Evolutionary conservation across 2,329 filamentous ascomycete genomes (phyloP).

Genomic region (Fusarium sulawesiense): DNA sequence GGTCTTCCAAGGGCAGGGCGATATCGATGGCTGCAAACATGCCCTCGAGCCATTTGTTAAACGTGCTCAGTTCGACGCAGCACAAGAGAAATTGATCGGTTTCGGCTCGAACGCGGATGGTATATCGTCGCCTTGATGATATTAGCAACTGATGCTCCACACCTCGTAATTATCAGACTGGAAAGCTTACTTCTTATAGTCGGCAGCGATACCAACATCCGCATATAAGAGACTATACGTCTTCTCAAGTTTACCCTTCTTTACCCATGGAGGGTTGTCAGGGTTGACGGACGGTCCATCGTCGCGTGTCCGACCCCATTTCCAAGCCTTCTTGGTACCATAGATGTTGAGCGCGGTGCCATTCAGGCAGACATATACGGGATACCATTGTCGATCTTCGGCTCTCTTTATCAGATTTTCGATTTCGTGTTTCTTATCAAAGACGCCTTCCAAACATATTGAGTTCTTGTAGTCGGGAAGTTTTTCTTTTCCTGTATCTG

Average conservation of each 20-base stretch:
- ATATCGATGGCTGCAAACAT: constrained; percentile 81
- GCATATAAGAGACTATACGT: constrained; percentile 80
- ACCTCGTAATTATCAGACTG: background rate
- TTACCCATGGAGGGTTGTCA: constrained; percentile 64
- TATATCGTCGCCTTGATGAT: constrained; percentile 65
- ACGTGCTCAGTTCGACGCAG: constrained; percentile 71
- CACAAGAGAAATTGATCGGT: constrained; percentile 79
- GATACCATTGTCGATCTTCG: constrained; percentile 71
- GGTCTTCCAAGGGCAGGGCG: constrained; percentile 76
- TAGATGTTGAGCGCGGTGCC: constrained; percentile 77
- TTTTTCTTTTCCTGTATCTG: constrained; percentile 52
- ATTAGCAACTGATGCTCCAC: constrained; percentile 11
- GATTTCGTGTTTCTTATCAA: constrained; percentile 74
- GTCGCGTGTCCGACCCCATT: constrained; percentile 60
- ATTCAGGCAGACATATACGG: constrained; percentile 71
- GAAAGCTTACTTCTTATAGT: constrained; percentile 73
- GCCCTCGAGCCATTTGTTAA: constrained; percentile 75
- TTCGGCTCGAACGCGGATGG: constrained; percentile 78
- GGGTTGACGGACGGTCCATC: constrained; percentile 62
- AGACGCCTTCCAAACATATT: constrained; percentile 67
- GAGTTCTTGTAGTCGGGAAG: constrained; percentile 69
- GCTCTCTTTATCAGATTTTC: constrained; percentile 72
- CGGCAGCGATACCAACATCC: constrained; percentile 78
- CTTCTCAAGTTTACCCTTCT: constrained; percentile 67
- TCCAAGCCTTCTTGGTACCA: constrained; percentile 69